phyloP scores from a whole-genome alignment of 768 basidiomycete genomes.

The Phaeolepiota aurea region DNA sequence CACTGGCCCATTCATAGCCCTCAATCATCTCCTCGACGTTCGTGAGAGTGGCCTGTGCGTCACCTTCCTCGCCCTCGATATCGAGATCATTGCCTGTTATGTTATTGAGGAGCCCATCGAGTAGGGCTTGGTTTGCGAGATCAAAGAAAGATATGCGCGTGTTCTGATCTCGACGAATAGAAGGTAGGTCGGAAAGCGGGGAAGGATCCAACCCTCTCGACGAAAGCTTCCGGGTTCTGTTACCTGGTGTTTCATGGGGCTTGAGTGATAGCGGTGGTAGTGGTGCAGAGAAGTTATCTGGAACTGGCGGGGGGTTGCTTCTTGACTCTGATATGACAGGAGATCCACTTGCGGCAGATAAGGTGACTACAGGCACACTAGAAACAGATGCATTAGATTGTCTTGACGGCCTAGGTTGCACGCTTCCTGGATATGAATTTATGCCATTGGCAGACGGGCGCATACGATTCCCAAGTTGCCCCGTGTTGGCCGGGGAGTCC shows the following conservation, averaged over 20 bases:
- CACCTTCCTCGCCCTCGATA: constrained; percentile 60
- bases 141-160: constrained; percentile 80
- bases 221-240: constrained; percentile 17
- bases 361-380: too few relatives aligned
- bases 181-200: constrained; percentile 22
- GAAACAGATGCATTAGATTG: background rate
- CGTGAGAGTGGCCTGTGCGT: constrained; percentile 71
- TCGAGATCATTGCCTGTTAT: constrained; percentile 30
- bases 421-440: constrained; percentile 12
- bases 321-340: too few relatives aligned
- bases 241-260: too few relatives aligned
- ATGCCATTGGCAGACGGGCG: constrained; percentile 8
- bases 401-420: background rate
- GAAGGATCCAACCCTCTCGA: constrained; percentile 11
- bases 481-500: background rate
- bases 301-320: too few relatives aligned
- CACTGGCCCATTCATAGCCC: constrained; percentile 94
- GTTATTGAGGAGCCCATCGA: constrained; percentile 58
- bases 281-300: too few relatives aligned
- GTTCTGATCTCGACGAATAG: constrained; percentile 50
- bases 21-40: constrained; percentile 99
- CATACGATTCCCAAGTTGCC: background rate
- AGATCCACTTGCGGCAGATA: too few relatives aligned
- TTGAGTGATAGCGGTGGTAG: too few relatives aligned
- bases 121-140: constrained; percentile 61